Conservation (phyloP, 768 basidiomycete genomes). For the Leucosporidium scottii region DNA sequence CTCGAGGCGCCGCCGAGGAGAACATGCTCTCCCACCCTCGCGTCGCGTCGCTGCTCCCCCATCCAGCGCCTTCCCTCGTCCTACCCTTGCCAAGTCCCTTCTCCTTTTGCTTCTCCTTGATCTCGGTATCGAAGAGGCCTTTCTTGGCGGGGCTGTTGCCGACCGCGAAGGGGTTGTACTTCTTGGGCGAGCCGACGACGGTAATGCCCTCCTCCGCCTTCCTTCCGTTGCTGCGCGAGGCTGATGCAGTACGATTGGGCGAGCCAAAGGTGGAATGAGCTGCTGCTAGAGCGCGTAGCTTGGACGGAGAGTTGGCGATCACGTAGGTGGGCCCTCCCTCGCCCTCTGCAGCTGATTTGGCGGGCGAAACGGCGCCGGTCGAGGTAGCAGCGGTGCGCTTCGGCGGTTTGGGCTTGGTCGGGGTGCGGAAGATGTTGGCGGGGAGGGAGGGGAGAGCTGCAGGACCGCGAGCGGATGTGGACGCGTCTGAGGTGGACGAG, state of each 20-base stretch:
- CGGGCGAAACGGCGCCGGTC: neutral
- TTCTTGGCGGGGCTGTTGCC: slow-evolving; percentile 8
- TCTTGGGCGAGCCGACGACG: slow-evolving; percentile 11
- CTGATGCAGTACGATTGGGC: slow-evolving; percentile 18
- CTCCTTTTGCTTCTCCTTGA: neutral
- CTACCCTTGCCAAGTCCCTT: neutral
- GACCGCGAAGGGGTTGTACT: slow-evolving; percentile 26
- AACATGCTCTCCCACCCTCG: neutral
- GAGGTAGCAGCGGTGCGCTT: neutral
- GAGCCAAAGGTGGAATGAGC: slow-evolving; percentile 27
- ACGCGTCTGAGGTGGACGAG: neutral
- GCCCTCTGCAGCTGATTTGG: neutral
- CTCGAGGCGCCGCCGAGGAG: slow-evolving; percentile 1
- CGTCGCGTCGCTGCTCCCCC: too few relatives aligned
- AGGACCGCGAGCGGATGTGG: neutral
- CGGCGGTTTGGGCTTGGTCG: slow-evolving; percentile 24
- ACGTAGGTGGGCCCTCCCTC: slow-evolving; percentile 15
- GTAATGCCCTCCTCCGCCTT: neutral
- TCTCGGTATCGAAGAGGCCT: slow-evolving; percentile 2
- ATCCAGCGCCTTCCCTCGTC: neutral
- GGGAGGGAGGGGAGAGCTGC: neutral
- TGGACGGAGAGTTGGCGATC: slow-evolving; percentile 36
- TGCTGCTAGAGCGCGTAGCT: slow-evolving; percentile 33
- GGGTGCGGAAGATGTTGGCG: slow-evolving; percentile 26
- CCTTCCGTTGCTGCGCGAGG: neutral